A percentile compares a stretch with the other conserved stretches of the same genome.
Evolutionary conservation across 164 flowering plant genomes (phyloP).

Genomic region (grape (Vitis vinifera)): ASM3070453v1 NC_081818.1:29278501-29279000

Average conservation of each 20-base stretch:
- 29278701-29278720: too few species aligned
- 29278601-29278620: slow-evolving; percentile 39
- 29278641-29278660: too few species aligned
- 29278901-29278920: neutral
- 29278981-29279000: slow-evolving; percentile 1
- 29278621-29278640: too few species aligned
- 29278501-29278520: slow-evolving; percentile 32
- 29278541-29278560: slow-evolving; percentile 12
- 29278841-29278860: slow-evolving; percentile 17
- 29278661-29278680: neutral
- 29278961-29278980: slow-evolving; percentile 5
- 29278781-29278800: slow-evolving; percentile 34
- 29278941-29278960: neutral
- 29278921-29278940: slow-evolving; percentile 5
- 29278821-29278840: slow-evolving; percentile 12
- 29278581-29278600: slow-evolving; percentile 33
- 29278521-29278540: slow-evolving; percentile 4
- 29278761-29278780: slow-evolving; percentile 30
- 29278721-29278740: too few species aligned
- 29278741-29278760: slow-evolving; percentile 2
- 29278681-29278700: neutral
- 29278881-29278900: neutral
- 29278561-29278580: slow-evolving; percentile 7
- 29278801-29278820: slow-evolving; percentile 21
- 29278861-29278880: slow-evolving; percentile 3